Evolutionary conservation across 1,139 yeast species (phyloP).

Genomic region (Debaryomyces sp.): DNA sequence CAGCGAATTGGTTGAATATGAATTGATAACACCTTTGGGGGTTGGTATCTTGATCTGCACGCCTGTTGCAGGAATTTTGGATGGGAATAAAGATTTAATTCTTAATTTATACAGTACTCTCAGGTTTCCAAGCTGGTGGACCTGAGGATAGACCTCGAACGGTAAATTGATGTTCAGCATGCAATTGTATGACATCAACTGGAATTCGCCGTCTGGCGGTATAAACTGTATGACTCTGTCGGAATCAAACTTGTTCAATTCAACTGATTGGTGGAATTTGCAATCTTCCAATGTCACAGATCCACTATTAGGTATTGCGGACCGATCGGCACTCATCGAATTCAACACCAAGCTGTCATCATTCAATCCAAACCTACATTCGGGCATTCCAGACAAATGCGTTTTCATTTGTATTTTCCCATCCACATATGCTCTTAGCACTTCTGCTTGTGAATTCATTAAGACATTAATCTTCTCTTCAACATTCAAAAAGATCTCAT

Average conservation of each 20-base stretch:
- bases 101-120: conserved; percentile 60
- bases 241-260: conserved; percentile 66
- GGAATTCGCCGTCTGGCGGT: conserved; percentile 94
- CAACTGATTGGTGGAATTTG: conserved; percentile 88
- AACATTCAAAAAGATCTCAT: conserved; percentile 79
- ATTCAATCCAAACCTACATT: conserved; percentile 64
- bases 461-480: conserved; percentile 74
- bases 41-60: conserved; percentile 70
- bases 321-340: conserved; percentile 11
- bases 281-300: conserved; percentile 71
- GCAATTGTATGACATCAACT: conserved; percentile 75
- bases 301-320: conserved; percentile 28
- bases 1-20: conserved; percentile 50
- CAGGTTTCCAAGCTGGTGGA: conserved; percentile 53
- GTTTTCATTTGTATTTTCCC: conserved; percentile 77
- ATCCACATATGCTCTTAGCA: conserved; percentile 72
- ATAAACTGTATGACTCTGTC: conserved; percentile 71
- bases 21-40: conserved; percentile 62
- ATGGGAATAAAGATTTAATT: conserved; percentile 63
- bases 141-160: conserved; percentile 65
- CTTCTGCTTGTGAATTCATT: conserved; percentile 60
- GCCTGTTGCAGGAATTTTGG: conserved; percentile 65
- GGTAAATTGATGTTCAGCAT: conserved; percentile 66
- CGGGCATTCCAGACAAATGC: conserved; percentile 75
- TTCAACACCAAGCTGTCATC: conserved; percentile 38